These are phyloP conservation scores for Begonia masoniana DNA, from an alignment of 306 rosid species.

Conservation along the genomic window DNA sequence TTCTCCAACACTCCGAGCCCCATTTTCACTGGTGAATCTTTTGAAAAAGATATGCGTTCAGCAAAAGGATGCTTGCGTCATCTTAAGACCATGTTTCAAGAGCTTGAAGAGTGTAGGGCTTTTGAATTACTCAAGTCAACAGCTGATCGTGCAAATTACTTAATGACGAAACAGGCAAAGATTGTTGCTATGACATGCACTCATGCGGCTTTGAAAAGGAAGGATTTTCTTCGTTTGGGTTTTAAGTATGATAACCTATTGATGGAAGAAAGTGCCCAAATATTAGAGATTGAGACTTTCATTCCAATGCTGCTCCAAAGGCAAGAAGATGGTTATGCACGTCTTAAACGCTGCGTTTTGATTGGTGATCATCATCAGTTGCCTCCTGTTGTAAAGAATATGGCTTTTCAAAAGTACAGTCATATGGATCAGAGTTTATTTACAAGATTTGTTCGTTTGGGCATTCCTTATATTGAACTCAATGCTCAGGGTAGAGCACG, in stretches of 20 bases:
- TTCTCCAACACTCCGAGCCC: slow-evolving; percentile 53
- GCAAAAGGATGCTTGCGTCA: slow-evolving; percentile 86
- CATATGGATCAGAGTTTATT: slow-evolving; percentile 98
- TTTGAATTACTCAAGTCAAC: slow-evolving; percentile 93
- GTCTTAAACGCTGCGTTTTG: slow-evolving; percentile 93
- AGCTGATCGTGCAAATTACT: slow-evolving; percentile 92
- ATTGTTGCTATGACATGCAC: slow-evolving; percentile 99
- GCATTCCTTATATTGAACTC: slow-evolving; percentile 94
- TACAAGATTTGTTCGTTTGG: slow-evolving; percentile 93
- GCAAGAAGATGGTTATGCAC: slow-evolving; percentile 97
- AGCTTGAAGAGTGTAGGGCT: slow-evolving; percentile 97
- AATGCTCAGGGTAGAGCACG: slow-evolving; percentile 99
- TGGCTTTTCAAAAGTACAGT: slow-evolving; percentile 98
- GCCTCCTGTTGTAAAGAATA: slow-evolving; percentile 98
- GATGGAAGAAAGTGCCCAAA: slow-evolving; percentile 99
- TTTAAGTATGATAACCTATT: slow-evolving; percentile 97
- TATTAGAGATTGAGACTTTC: slow-evolving; percentile 94
- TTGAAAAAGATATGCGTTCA: slow-evolving; percentile 82
- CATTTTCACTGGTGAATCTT: slow-evolving; percentile 69
- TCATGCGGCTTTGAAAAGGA: slow-evolving; percentile 95
- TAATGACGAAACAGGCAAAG: slow-evolving; percentile 99
- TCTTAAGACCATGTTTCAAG: slow-evolving; percentile 91
- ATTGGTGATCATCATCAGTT: slow-evolving; percentile 98
- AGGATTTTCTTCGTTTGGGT: slow-evolving; percentile 89
- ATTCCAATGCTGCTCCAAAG: slow-evolving; percentile 98